Base-by-base conservation (phyloP, 148 eudicot genomes). In the Spergularia marina region DNA sequence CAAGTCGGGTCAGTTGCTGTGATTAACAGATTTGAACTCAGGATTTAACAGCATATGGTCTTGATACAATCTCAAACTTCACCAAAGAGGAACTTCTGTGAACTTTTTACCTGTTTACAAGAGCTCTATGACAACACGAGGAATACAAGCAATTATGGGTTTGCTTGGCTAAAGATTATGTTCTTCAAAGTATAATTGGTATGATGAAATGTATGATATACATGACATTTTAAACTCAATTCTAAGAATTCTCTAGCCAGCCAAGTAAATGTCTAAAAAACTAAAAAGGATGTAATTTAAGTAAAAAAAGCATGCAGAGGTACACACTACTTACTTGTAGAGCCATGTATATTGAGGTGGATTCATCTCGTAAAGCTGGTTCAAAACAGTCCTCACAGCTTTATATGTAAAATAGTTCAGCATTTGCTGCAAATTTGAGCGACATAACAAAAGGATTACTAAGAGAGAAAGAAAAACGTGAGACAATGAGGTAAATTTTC, bases 341-440 rank as follows among this genome's bases (percentile, higher is more conserved):
- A 96, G 82, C 99, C 98, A 96, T 21, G 87, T 86, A 77, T 96
- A 92, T 61, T 85, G 65, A 17, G 93, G 70, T 4, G 97, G 97
- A 75, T 96, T 91, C 99, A 91, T 90, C 86, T 96, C 99, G 78
- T 96, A 91, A 21, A 96, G 97, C 90, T 96, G 98, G 81, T 79
- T 85, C 71, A 96, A 74, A 70, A 96, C 94, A 73, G 94, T 92
- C 89, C 97, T 91, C 82, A 90, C 94, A 34, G 99, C 98, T 82
- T 96, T 96, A 84, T 88, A 91, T 3, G 99, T 96, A 83, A 96
- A 96, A 53, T 88, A 92, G 65, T 92, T 89, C 70, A 89, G 70
- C 41, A 90, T 72, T 89, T 91, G 92, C 99, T 96, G 99, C 94
- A 90, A 23, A 74, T 41, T 34, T 39, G 44, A 66, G 65, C 49